A percentile compares a stretch with the other conserved stretches of the same genome.
Conservation (phyloP, 257 asterid genomes). For the Solanum piurae region DNA sequence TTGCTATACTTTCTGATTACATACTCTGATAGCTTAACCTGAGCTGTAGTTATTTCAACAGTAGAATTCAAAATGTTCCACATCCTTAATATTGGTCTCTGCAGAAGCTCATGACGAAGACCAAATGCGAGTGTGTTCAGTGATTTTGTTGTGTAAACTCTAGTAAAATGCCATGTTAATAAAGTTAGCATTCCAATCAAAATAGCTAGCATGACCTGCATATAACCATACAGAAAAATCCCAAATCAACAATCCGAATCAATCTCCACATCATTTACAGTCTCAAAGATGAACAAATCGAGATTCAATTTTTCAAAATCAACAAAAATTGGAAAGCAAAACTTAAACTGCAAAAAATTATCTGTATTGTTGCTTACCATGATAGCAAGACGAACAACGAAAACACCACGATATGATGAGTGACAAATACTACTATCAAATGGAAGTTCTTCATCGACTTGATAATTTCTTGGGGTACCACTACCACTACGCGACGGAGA, state of each 20-base stretch:
- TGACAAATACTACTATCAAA: constrained; percentile 48
- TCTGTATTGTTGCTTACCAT: constrained; percentile 32
- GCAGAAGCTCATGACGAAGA: constrained; percentile 80
- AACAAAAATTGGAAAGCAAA: background rate
- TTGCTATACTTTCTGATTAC: constrained; percentile 53
- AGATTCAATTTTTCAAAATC: background rate
- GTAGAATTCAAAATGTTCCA: constrained; percentile 84
- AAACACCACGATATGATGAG: constrained; percentile 69
- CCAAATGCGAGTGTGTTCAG: constrained; percentile 69
- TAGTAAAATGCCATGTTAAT: constrained; percentile 87
- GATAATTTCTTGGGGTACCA: constrained; percentile 13
- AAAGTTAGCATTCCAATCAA: constrained; percentile 75
- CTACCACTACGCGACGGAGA: constrained; percentile 16
- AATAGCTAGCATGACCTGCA: constrained; percentile 86
- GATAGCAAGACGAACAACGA: constrained; percentile 92
- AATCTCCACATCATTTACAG: background rate
- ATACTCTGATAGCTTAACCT: constrained; percentile 72
- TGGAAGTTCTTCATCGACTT: constrained; percentile 53
- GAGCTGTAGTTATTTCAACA: constrained; percentile 81
- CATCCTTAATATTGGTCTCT: constrained; percentile 77
- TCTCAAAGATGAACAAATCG: background rate
- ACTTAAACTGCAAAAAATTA: background rate
- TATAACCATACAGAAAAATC: background rate
- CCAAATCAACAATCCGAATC: background rate
- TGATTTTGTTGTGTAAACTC: constrained; percentile 70